phyloP scores from a whole-genome alignment of 768 basidiomycete species.

The Leucosporidium creatinivorum region DNA sequence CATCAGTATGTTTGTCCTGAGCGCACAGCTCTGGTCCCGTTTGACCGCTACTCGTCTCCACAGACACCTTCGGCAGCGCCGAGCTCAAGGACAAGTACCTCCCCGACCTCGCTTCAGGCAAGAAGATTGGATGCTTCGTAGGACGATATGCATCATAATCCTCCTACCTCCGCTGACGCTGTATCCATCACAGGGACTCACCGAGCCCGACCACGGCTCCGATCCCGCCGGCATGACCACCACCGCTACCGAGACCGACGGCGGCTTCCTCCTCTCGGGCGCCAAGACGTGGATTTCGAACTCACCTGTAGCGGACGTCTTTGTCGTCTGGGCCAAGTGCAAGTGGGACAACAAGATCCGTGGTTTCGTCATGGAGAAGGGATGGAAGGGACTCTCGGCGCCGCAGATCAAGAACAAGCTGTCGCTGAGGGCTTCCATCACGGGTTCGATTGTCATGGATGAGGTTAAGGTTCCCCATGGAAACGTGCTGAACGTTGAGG shows the following conservation, averaged over 20 bases:
- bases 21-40: background rate
- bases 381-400: conserved; percentile 68
- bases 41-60: conserved; percentile 41
- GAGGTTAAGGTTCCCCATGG: conserved; percentile 68
- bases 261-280: conserved; percentile 76
- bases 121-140: conserved; percentile 77
- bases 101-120: conserved; percentile 72
- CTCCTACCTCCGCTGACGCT: background rate
- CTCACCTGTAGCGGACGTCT: conserved; percentile 46
- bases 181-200: conserved; percentile 59
- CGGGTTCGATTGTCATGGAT: conserved; percentile 68
- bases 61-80: conserved; percentile 78
- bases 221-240: conserved; percentile 99
- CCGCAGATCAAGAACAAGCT: conserved; percentile 89
- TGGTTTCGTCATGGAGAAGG: conserved; percentile 44
- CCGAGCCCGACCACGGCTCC: conserved; percentile 94
- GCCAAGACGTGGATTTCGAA: conserved; percentile 98
- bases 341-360: conserved; percentile 82
- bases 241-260: conserved; percentile 64
- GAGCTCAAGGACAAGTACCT: conserved; percentile 86
- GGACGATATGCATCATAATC: background rate
- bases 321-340: conserved; percentile 88
- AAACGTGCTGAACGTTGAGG: conserved; percentile 64
- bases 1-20: conserved; percentile 39
- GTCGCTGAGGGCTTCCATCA: conserved; percentile 64